A percentile compares a stretch with the other conserved stretches of the same genome.
phyloP scores from a whole-genome alignment of 2,329 filamentous ascomycete genomes.

The Curvularia lunata region DNA sequence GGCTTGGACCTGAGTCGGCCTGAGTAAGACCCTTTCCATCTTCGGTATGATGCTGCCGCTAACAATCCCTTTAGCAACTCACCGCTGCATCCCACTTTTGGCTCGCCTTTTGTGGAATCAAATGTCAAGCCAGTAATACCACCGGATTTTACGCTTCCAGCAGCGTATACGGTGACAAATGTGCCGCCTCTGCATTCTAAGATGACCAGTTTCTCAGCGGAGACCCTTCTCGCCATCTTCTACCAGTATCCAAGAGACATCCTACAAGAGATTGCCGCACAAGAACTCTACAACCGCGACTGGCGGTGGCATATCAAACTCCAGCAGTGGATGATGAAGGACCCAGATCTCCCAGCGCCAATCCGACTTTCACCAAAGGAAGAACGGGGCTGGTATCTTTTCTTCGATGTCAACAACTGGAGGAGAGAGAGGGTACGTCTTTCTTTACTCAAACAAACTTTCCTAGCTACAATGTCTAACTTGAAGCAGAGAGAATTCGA shows the following conservation, averaged over 20 bases:
- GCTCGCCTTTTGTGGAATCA: slow-evolving; percentile 66
- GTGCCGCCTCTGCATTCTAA: slow-evolving; percentile 66
- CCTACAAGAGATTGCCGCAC: slow-evolving; percentile 69
- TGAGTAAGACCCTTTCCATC: slow-evolving; percentile 56
- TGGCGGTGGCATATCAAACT: slow-evolving; percentile 63
- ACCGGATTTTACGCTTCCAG: slow-evolving; percentile 67
- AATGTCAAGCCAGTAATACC: slow-evolving; percentile 63
- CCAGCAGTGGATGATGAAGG: slow-evolving; percentile 63
- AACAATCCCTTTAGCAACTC: slow-evolving; percentile 47
- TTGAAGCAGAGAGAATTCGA: slow-evolving; percentile 56
- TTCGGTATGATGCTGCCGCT: slow-evolving; percentile 18
- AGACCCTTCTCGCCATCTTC: slow-evolving; percentile 73
- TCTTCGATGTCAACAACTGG: slow-evolving; percentile 62
- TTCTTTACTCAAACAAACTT: neutral
- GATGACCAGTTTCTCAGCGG: slow-evolving; percentile 65
- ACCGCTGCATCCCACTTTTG: slow-evolving; percentile 68
- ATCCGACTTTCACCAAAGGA: slow-evolving; percentile 54
- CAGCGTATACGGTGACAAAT: slow-evolving; percentile 70
- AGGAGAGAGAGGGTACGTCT: slow-evolving; percentile 55
- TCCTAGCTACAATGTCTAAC: slow-evolving; percentile 23
- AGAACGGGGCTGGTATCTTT: slow-evolving; percentile 61
- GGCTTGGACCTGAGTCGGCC: slow-evolving; percentile 69
- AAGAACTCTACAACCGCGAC: slow-evolving; percentile 62
- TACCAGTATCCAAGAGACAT: slow-evolving; percentile 71
- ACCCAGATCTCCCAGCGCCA: slow-evolving; percentile 53